Percentiles rank a stretch among this genome's conserved stretches.
Conservation (phyloP, 306 rosid genomes). For the Cicer yamashitae region DNA sequence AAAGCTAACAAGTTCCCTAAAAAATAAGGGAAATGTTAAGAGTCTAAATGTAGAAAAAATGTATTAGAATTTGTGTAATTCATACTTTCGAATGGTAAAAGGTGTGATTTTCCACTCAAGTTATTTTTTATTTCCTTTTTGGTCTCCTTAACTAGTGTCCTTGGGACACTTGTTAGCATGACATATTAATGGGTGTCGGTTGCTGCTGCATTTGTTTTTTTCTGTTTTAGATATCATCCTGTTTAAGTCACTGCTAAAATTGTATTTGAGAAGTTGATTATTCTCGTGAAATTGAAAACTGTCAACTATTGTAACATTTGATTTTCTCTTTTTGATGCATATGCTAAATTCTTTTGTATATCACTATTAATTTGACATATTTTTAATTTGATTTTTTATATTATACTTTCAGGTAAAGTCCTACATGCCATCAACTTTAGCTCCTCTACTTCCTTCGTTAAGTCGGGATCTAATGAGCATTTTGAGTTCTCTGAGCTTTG, state of each 20-base stretch:
- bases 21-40: too few relatives aligned
- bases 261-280: background rate
- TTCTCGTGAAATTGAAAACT: background rate
- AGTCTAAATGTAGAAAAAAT: too few relatives aligned
- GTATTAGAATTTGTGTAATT: too few relatives aligned
- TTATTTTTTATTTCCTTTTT: too few relatives aligned
- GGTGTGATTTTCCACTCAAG: too few relatives aligned
- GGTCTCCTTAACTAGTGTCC: too few relatives aligned
- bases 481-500: slow-evolving; percentile 70
- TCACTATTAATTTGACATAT: background rate
- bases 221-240: background rate
- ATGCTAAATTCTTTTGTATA: background rate
- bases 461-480: slow-evolving; percentile 69
- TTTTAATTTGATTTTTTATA: slow-evolving; percentile 12
- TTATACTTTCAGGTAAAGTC: slow-evolving; percentile 70
- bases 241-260: background rate
- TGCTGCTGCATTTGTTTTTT: background rate
- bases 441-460: slow-evolving; percentile 62
- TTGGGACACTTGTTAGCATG: too few relatives aligned
- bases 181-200: background rate
- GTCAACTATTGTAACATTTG: background rate
- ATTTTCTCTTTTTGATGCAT: slow-evolving; percentile 3
- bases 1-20: too few relatives aligned
- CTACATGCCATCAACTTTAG: slow-evolving; percentile 80
- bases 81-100: too few relatives aligned